Base-by-base conservation (phyloP, 1,284 basidiomycete species). In the Crucibulum cyathiforme region DNA sequence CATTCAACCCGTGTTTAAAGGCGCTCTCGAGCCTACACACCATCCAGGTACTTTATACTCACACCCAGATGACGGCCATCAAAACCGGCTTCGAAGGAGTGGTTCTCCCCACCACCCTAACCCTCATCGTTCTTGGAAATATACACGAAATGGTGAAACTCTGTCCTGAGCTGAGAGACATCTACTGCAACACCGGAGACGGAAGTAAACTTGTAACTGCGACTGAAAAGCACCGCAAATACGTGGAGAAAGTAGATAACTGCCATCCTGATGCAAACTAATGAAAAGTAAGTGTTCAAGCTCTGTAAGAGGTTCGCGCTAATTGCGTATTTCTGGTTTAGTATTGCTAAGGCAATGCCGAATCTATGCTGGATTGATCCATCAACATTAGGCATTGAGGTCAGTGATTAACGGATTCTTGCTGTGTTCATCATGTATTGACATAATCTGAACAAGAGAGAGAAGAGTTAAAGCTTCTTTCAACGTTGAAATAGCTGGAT, bases 71-170 rank as follows among this genome's bases (percentile, higher is more conserved):
- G 71, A 67, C 68, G 8, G 61, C 60, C 17, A 46, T 72, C n/a
- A 69, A 67, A 48, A 56, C 57, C 2, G 66, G 60, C 6, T 73
- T 73, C 49, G 55, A 64, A 37, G 58, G 58, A 9, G 56, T 65
- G 10, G 53, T 39, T 8, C 55, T 73, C 10, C 64, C 71, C 13
- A 59, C 46, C 9, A 61, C 72, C 37, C 68, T 64, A 7, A 66
- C 61, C 6, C 36, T 71, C 19, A 65, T 71, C n/a, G 62, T 70
- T 2, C 73, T 68, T 1, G 63, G 66, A 12, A 64, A 67, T 56
- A 65, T 64, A n/a, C 71, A 73, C 35, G 65, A 72, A 54, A 62
- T 73, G 15, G 49, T 73, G n/a, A 65, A 63, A n/a, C 63, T 64
- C 52, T 74, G 71, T 53, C 67, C 65, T 17, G 61, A 65, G 15